A percentile compares a stretch with the other conserved stretches of the same genome.
Evolutionary conservation across 306 rosid genomes (phyloP).

Genomic region (Pachyrhizus erosus): DNA sequence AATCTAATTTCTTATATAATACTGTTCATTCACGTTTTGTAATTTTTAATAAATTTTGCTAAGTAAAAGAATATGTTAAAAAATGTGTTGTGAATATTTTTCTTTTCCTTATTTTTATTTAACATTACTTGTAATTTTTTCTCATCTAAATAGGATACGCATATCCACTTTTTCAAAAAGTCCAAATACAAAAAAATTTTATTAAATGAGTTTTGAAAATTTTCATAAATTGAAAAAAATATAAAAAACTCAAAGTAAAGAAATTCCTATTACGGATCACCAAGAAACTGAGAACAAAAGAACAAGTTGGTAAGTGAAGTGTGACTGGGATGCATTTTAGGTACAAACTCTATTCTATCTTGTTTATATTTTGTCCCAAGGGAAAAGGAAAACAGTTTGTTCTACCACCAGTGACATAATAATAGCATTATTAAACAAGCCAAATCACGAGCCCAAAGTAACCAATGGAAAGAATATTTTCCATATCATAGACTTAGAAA

Average conservation of each 20-base stretch:
- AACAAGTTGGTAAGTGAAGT: slow-evolving; percentile 44
- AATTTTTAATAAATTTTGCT: no score
- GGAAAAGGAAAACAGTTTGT: neutral
- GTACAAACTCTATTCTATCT: neutral
- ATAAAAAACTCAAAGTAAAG: neutral
- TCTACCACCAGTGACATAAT: neutral
- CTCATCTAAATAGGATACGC: neutral
- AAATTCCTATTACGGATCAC: slow-evolving; percentile 1
- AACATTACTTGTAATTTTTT: neutral
- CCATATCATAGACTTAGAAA: neutral
- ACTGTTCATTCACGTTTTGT: no score
- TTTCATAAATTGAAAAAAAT: neutral
- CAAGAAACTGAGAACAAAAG: neutral
- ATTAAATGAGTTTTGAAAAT: neutral
- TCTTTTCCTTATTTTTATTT: neutral
- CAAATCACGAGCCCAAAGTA: slow-evolving; percentile 6
- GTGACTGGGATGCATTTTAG: slow-evolving; percentile 41
- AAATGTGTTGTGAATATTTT: no score
- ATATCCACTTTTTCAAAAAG: neutral
- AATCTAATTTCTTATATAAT: no score
- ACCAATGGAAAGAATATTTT: slow-evolving; percentile 15
- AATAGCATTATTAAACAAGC: slow-evolving; percentile 19
- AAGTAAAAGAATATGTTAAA: no score
- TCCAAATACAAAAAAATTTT: neutral
- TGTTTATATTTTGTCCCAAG: neutral